Evolutionary conservation across 495 filamentous ascomycete genomes (phyloP), one percentile per base, ranked within the genome.

Genomic region (Cercophora samala): DNA sequence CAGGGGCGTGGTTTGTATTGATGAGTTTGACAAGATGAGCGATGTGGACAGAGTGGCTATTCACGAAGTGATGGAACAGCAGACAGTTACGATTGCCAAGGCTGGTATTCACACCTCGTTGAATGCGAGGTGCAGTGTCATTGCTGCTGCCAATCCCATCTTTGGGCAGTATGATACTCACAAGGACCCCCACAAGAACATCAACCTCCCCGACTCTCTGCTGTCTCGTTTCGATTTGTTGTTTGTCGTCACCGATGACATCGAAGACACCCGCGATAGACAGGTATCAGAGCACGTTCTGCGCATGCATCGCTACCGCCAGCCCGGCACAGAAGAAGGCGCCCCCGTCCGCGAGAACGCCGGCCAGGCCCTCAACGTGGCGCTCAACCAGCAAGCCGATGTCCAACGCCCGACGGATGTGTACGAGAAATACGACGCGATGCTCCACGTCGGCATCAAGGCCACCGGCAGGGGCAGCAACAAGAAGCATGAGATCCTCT

Each of bases 31-130:
- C 80, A 99, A 99, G 80, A 99, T 99, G 95, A 96, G 91, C 69
- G 95, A 98, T 77, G 89, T 98, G 51, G 95, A 99, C 77, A 89
- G 95, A 70, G 95, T 99, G 22, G 95, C 95, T 58, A 99, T 99
- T 72, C 95, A 99, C 85, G 95, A 99, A 92, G 95, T 99, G 64
- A 99, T 99, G 95, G 95, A 99, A 79, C 95, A 99, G 81, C 95
- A 99, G 76, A 99, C 95, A 0, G 95, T 99, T 66, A 99, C 95
- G 26, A 98, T 99, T 72, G 95, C 95, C 26, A 99, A 99, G 80
- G 95, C 95, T 4, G 95, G 95, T 69, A 99, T 99, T 60, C 95
- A 99, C 79, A 99, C 95, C 5, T 96, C 93, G 22, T 86, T 99
- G 65, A 99, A 99, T 72, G 96, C 95, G 37, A 88, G 95, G 54